Percentiles rank a stretch among this genome's conserved stretches.
Conservation (phyloP, 371 early-diverging fungal genomes). For the Circinella minor region DNA sequence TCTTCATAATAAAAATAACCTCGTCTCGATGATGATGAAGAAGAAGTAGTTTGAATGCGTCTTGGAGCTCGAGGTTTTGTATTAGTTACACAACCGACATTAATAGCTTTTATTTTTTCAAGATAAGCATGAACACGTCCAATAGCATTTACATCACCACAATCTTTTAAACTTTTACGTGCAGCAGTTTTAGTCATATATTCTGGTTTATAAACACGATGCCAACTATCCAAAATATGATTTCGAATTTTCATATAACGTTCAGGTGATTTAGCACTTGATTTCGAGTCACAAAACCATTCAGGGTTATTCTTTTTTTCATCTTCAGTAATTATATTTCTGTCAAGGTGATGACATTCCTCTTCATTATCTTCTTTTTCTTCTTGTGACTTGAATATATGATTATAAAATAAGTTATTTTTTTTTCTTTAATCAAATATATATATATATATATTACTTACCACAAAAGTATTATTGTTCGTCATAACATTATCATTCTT, state of each 20-base stretch:
- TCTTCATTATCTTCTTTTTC: no score
- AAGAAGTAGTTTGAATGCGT: not conserved
- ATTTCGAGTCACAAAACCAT: conserved; percentile 69
- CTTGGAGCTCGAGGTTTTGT: conserved; percentile 3
- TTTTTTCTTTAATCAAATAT: no score
- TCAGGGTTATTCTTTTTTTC: conserved; percentile 73
- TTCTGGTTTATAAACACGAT: conserved; percentile 52
- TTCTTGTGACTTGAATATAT: no score
- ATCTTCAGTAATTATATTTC: conserved; percentile 49
- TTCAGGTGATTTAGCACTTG: conserved; percentile 81
- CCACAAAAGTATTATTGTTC: not conserved
- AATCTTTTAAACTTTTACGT: conserved; percentile 52
- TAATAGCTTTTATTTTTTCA: conserved; percentile 79
- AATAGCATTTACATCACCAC: conserved; percentile 93
- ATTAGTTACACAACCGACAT: conserved; percentile 44
- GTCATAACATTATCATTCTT: not conserved
- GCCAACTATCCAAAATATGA: conserved; percentile 82
- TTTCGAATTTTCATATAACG: conserved; percentile 87
- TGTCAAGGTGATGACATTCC: conserved; percentile 23
- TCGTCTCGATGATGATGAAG: not conserved
- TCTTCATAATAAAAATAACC: conserved; percentile 10
- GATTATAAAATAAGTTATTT: no score
- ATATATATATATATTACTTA: no score
- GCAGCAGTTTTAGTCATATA: conserved; percentile 77
- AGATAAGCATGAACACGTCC: conserved; percentile 86